These are phyloP conservation scores for Fusarium buxicola DNA, from an alignment of 2,329 filamentous ascomycete species.

Conservation along the genomic window DNA sequence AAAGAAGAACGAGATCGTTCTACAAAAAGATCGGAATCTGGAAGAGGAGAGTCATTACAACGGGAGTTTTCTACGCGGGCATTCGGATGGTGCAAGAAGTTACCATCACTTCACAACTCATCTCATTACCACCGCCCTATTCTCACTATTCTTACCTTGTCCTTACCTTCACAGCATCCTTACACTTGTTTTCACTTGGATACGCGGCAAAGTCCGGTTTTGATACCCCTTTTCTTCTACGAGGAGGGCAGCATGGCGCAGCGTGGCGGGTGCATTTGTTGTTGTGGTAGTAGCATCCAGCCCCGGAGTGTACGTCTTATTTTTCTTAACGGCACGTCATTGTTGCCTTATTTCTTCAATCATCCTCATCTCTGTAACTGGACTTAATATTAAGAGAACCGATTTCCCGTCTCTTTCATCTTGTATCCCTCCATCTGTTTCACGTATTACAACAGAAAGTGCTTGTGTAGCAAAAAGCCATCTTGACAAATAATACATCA, in stretches of 20 bases:
- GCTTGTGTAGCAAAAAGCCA: slow-evolving; percentile 19
- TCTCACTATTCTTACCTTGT: slow-evolving; percentile 1
- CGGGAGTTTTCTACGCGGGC: slow-evolving; percentile 20
- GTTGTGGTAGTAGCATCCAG: slow-evolving; percentile 36
- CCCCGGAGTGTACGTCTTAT: slow-evolving; percentile 36
- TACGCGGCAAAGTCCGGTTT: slow-evolving; percentile 30
- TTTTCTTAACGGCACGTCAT: slow-evolving; percentile 9
- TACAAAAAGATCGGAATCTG: slow-evolving; percentile 1
- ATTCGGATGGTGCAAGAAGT: slow-evolving; percentile 3
- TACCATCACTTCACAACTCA: slow-evolving; percentile 1
- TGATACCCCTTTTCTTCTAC: slow-evolving; percentile 43
- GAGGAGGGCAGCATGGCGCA: slow-evolving; percentile 38
- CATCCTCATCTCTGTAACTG: slow-evolving; percentile 24
- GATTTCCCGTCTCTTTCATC: slow-evolving; percentile 7
- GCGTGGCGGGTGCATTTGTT: slow-evolving; percentile 25
- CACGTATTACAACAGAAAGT: slow-evolving; percentile 30
- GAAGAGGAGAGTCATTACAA: slow-evolving; percentile 1
- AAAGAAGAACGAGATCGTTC: slow-evolving; percentile 1
- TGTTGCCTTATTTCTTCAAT: slow-evolving; percentile 23
- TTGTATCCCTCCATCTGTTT: slow-evolving; percentile 11
- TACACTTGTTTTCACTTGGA: slow-evolving; percentile 16
- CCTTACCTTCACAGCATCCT: neutral
- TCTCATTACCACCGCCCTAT: slow-evolving; percentile 10
- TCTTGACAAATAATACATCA: slow-evolving; percentile 30
- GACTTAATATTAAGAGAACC: slow-evolving; percentile 29